Evolutionary conservation across 1,284 basidiomycete genomes (phyloP), one percentile per base, ranked within the genome.

Genomic region (Rhodotorula sp.): DNA sequence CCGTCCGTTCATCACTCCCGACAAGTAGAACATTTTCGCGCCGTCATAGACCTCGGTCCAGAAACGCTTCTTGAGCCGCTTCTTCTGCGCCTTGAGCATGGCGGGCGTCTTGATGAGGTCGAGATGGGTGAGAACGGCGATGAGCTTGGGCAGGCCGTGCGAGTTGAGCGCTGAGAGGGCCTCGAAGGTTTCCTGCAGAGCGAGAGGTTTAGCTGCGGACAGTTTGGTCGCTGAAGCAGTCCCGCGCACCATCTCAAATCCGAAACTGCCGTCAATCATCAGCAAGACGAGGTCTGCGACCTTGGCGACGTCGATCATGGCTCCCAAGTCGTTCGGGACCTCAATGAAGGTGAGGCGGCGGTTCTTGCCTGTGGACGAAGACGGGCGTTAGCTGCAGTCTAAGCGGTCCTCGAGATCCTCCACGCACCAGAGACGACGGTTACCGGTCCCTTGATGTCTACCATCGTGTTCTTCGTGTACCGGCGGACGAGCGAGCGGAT

Each of bases 41-140:
- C 96, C 96, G 79, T 94, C 91, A 81, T 98, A 98, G 24, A 99
- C 97, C 81, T 99, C 96, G 0, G 95, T 94, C 95, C 96, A 99
- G 83, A 99, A 99, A n/a, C 96, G 91, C 80, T 93, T 95, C 82
- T 99, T 99, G 57, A 99, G 86, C 0, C 89, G 83, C 79, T 97
- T 98, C 83, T 99, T 99, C 62, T 93, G 94, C 59, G 88, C 88
- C 70, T 90, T 91, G 59, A 98, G 86, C 2, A 88, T 89, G 1
- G 89, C 86, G 11, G 90, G 86, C 79, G 94, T 96, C 84, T 97
- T 97, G 78, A 99, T 92, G 70, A 99, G 88, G 81, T 99, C 96
- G 56, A 99, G 87, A 80, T 99, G 96, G 30, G 94, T 91, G 54
- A 99, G 88, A 64, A 99, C 83, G 69, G 95, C 95, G 71, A 99